phyloP scores from a whole-genome alignment of 108 stramenopile genomes.

The Cyclotella baltica region DNA sequence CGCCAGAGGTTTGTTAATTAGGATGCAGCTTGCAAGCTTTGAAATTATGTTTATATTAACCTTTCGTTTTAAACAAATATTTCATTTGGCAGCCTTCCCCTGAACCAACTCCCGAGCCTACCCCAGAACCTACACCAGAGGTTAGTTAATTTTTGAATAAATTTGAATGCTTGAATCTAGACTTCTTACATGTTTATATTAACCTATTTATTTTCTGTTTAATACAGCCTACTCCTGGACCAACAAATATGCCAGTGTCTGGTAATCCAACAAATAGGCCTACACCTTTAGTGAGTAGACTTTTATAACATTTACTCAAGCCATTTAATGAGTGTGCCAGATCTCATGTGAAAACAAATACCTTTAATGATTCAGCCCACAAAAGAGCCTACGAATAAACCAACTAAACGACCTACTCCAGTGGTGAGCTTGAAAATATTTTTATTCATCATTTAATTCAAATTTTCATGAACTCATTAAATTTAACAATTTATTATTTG shows the following conservation, averaged over 20 bases:
- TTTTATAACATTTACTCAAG: not conserved
- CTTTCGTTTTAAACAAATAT: no score
- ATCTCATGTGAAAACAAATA: not conserved
- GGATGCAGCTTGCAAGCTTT: no score
- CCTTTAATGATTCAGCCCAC: not conserved
- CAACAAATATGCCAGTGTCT: not conserved
- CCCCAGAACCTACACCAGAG: conserved; percentile 7
- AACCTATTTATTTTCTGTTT: no score
- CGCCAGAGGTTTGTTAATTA: not conserved
- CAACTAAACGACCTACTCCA: not conserved
- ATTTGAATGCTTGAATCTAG: no score
- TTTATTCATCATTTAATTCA: no score
- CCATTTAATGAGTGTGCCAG: not conserved
- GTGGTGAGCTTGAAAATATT: conserved; percentile 1
- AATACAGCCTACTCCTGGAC: conserved; percentile 4
- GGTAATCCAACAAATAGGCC: no score
- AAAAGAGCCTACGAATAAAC: not conserved
- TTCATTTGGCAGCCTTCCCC: no score
- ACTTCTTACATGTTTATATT: no score
- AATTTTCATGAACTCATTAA: not conserved
- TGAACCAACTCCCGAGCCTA: conserved; percentile 17
- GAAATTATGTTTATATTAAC: no score
- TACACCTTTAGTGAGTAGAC: not conserved
- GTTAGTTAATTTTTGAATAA: no score
- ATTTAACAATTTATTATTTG: not conserved